Base-by-base conservation (phyloP, 2,329 filamentous ascomycete genomes). In the Paecilomyces sp. region DNA sequence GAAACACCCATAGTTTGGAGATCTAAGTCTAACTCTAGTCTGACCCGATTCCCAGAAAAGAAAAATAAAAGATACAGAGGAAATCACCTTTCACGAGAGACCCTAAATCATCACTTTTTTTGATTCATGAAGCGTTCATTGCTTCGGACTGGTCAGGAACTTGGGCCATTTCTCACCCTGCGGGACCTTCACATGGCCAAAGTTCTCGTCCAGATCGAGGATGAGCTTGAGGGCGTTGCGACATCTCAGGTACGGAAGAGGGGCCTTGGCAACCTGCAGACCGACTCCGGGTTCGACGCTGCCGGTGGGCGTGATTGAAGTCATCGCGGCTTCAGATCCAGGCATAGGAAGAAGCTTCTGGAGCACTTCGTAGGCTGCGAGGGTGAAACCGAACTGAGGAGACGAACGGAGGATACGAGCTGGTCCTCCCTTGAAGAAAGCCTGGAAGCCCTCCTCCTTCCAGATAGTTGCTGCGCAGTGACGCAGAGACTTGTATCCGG, bases 371-470 rank as follows among this genome's bases (percentile, higher is more conserved):
- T 97, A 99, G 52, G 90, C 90, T 3, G 94, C 94, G 25, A 99
- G 86, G 0, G 94, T 99, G 81, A 97, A 97, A 65, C 94, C 94
- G 74, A 99, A 99, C 74, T 99, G 94, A 15, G 94, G 94, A 12
- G 92, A 97, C 0, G 92, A 97, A 70, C 94, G 89, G 74, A 97
- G 78, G 70, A 99, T 95, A 80, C 94, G 91, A 8, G 94, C 94
- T 1, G 93, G 92, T 1, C 94, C 94, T 66, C 94, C 94, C 82
- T 97, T 97, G 87, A 97, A 99, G 83, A 99, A 99, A 28, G 94
- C 94, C 64, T 84, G 86, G 84, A 97, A 93, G 11, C 94, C 94
- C 77, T 99, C 94, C 74, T 97, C 90, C 74, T 88, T 86, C 80
- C 83, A 88, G 68, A 99, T 90, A 13, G 91, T 96, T 68, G 78